Evolutionary conservation across 2,329 filamentous ascomycete genomes (phyloP), one percentile per base, ranked within the genome.

Genomic region (Xylaria sp.): DNA sequence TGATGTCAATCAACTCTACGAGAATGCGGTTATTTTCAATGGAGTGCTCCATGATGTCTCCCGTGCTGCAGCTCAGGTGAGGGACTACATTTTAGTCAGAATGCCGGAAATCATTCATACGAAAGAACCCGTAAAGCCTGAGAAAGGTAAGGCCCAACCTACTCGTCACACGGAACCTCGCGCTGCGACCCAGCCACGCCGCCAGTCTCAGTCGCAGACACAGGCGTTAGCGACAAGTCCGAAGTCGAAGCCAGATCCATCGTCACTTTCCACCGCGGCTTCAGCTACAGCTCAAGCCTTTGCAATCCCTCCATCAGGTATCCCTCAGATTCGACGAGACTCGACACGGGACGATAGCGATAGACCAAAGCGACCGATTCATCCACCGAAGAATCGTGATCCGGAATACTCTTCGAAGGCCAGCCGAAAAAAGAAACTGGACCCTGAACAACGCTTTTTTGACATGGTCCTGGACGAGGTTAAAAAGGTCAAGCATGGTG

Each of bases 331-430:
- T 70, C 91, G 96, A 61, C 91, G 95, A 22, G 93, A 96, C 74
- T 97, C 93, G 1, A 90, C 89, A 5, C 91, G 90, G 65, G 86
- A 87, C 4, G 92, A 94, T 72, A 91, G 90, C 63, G 87, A 89
- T 70, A 89, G 96, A 58, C 94, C 95, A 11, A 97, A 97, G 84
- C 91, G 96, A 61, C 93, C 95, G 15, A 97, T 98, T 62, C 93
- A 97, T 74, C 92, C 94, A 9, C 94, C 96, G 0, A 94, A 95
- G 75, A 89, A 90, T 68, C 94, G 95, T 72, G 96, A 98, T 76
- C 85, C 97, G n/a, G 91, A 94, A 7, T 98, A 97, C 77, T 87
- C 90, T 20, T 86, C 87, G 20, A 90, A 91, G 69, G 79, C 79
- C 17, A 93, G 94, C 76, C 92, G 93, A 11, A 96, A 96, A 83